Conservation (phyloP, 257 asterid genomes). For the Jaltomata sinuosa region DNA sequence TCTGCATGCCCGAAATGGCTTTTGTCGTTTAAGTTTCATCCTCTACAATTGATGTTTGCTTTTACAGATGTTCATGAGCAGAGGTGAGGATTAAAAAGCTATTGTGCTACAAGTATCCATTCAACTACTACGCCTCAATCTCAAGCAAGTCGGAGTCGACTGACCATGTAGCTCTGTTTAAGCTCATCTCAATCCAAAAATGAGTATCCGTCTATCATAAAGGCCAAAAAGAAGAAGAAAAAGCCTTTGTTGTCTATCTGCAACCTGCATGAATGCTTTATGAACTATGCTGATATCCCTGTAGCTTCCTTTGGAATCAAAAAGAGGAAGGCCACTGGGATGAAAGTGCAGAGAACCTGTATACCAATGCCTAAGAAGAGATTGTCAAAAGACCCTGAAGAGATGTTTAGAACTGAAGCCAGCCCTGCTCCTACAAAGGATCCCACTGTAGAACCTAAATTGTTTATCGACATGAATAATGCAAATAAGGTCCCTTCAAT, state of each 20-base stretch:
- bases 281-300: constrained; percentile 62
- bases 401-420: constrained; percentile 64
- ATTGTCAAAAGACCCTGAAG: constrained; percentile 85
- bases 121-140: background rate
- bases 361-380: constrained; percentile 47
- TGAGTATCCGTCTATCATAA: background rate
- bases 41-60: background rate
- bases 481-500: constrained; percentile 91
- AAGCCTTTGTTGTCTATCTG: background rate
- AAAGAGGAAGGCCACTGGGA: constrained; percentile 57
- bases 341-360: constrained; percentile 57
- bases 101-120: background rate
- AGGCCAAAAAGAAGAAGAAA: background rate
- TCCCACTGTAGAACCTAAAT: constrained; percentile 72
- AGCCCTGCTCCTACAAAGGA: constrained; percentile 78
- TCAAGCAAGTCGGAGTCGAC: background rate
- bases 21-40: background rate
- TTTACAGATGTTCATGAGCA: background rate
- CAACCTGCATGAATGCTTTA: background rate
- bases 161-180: background rate
- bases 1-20: background rate
- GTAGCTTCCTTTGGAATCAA: constrained; percentile 88
- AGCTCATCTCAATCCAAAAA: background rate
- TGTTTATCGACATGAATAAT: constrained; percentile 89
- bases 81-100: background rate